Percentiles rank a stretch among this genome's conserved stretches.
phyloP scores from a whole-genome alignment of 2,329 filamentous ascomycete genomes.

The Pseudonectria foliicola region DNA sequence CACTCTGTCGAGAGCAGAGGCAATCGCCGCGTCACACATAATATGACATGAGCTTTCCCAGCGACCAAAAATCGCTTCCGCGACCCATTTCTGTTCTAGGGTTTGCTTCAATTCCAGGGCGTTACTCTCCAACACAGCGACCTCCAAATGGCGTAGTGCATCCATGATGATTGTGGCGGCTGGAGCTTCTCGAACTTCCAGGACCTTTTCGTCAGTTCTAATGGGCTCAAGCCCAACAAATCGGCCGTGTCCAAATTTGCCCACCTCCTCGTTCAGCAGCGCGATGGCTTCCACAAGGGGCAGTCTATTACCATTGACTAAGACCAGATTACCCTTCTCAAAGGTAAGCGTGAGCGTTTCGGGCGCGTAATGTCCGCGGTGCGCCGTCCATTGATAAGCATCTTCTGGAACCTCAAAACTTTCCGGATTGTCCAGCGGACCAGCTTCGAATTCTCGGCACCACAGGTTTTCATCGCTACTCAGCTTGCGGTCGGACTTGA shows the following conservation, averaged over 20 bases:
- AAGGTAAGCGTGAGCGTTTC: conserved; percentile 1
- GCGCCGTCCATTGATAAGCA: conserved; percentile 2
- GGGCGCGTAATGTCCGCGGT: background rate
- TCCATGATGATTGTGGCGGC: conserved; percentile 5
- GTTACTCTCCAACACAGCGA: conserved; percentile 2
- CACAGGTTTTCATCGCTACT: conserved; percentile 3
- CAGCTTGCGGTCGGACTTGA: conserved; percentile 3
- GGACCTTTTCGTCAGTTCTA: conserved; percentile 2
- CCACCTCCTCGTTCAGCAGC: conserved; percentile 2
- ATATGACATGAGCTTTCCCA: conserved; percentile 3
- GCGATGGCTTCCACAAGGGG: conserved; percentile 1
- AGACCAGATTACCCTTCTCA: conserved; percentile 2
- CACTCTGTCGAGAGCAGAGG: conserved; percentile 1
- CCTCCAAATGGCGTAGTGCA: conserved; percentile 3
- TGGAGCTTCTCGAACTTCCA: conserved; percentile 3
- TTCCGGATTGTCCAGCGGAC: conserved; percentile 2
- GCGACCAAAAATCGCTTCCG: conserved; percentile 2
- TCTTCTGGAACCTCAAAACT: conserved; percentile 3
- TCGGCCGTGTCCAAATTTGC: conserved; percentile 3
- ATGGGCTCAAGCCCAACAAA: conserved; percentile 4
- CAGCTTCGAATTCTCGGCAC: conserved; percentile 1
- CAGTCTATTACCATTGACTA: conserved; percentile 1
- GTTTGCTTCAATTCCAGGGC: conserved; percentile 4
- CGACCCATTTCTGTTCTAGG: conserved; percentile 3
- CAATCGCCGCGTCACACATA: conserved; percentile 4